A percentile compares a stretch with the other conserved stretches of the same genome.
These are phyloP conservation scores for Clarireedia paspali DNA, from an alignment of 2,329 filamentous ascomycete genomes.

Conservation along the genomic window DNA sequence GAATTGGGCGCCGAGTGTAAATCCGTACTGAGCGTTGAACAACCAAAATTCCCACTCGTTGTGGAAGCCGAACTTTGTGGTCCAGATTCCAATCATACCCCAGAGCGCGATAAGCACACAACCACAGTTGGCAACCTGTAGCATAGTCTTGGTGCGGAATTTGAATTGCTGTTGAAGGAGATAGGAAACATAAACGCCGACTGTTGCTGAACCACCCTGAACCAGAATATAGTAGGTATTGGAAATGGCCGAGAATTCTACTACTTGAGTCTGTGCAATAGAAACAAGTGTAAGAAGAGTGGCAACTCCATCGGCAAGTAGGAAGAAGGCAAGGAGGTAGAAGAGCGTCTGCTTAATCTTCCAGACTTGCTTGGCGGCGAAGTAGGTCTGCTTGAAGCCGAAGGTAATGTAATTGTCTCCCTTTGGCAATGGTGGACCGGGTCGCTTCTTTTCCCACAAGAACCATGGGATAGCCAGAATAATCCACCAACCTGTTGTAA, in stretches of 20 bases:
- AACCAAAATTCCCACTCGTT: conserved; percentile 29
- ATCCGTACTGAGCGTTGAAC: conserved; percentile 23
- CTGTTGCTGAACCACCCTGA: conserved; percentile 21
- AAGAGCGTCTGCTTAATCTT: conserved; percentile 26
- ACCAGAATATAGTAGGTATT: conserved; percentile 27
- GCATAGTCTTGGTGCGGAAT: conserved; percentile 26
- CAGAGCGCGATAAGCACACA: conserved; percentile 23
- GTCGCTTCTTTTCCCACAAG: conserved; percentile 27
- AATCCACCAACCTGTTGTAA: conserved; percentile 28
- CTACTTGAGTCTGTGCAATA: conserved; percentile 26
- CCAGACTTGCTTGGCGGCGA: conserved; percentile 23
- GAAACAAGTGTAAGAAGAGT: conserved; percentile 23
- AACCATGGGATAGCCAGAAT: conserved; percentile 28
- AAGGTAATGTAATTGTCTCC: conserved; percentile 26
- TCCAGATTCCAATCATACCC: conserved; percentile 29
- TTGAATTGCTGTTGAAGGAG: conserved; percentile 22
- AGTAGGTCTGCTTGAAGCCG: conserved; percentile 27
- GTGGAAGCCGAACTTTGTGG: conserved; percentile 24
- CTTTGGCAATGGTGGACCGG: conserved; percentile 23
- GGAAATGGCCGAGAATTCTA: conserved; percentile 23
- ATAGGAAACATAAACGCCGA: conserved; percentile 24
- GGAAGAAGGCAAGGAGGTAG: conserved; percentile 27
- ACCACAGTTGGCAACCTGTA: conserved; percentile 24
- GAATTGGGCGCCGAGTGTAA: conserved; percentile 24
- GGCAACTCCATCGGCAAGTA: conserved; percentile 25